A percentile compares a stretch with the other conserved stretches of the same genome.
These are phyloP conservation scores for Aphanoascus verrucosus DNA, from an alignment of 2,329 filamentous ascomycete genomes.

Conservation along the genomic window DNA sequence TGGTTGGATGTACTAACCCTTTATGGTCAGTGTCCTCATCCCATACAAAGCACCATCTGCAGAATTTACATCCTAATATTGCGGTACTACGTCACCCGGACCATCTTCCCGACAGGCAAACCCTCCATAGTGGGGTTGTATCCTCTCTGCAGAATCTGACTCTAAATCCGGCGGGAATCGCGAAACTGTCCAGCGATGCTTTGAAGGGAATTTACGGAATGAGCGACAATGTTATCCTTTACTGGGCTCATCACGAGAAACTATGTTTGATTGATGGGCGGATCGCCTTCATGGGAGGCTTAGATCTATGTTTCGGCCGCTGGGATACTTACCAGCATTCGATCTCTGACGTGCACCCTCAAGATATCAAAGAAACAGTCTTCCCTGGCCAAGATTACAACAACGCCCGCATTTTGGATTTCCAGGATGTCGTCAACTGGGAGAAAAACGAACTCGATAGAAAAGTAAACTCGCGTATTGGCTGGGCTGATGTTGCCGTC, in stretches of 20 bases:
- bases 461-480: slow-evolving; percentile 86
- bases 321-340: slow-evolving; percentile 85
- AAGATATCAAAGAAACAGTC: slow-evolving; percentile 58
- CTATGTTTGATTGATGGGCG: slow-evolving; percentile 91
- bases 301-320: slow-evolving; percentile 90
- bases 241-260: slow-evolving; percentile 97
- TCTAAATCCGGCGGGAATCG: slow-evolving; percentile 44
- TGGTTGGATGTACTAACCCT: not conserved
- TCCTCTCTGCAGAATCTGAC: slow-evolving; percentile 47
- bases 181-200: slow-evolving; percentile 60
- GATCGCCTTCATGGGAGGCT: slow-evolving; percentile 81
- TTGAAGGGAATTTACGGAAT: slow-evolving; percentile 73
- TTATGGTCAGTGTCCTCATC: slow-evolving; percentile 46
- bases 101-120: slow-evolving; percentile 64
- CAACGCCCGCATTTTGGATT: slow-evolving; percentile 94
- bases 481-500: slow-evolving; percentile 95
- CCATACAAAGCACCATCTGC: slow-evolving; percentile 89
- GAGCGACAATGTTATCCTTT: slow-evolving; percentile 76
- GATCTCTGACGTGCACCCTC: slow-evolving; percentile 74
- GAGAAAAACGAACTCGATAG: slow-evolving; percentile 87
- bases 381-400: slow-evolving; percentile 98
- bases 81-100: slow-evolving; percentile 84
- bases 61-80: slow-evolving; percentile 94
- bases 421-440: slow-evolving; percentile 83
- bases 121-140: slow-evolving; percentile 49